Base-by-base conservation (phyloP, 306 rosid genomes). In the Medicago lupulina region DNA sequence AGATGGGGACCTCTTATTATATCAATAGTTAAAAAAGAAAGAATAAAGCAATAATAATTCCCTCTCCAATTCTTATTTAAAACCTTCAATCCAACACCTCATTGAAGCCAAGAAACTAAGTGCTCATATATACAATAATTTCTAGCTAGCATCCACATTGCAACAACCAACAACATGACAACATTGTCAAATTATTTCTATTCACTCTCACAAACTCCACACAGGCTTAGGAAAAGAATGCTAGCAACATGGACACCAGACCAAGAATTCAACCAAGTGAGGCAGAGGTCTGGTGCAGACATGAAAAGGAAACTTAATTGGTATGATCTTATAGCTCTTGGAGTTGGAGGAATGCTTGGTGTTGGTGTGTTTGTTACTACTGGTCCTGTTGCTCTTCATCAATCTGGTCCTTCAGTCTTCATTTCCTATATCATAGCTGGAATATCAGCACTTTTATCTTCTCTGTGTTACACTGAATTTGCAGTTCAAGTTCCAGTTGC, bases 291-390 rank as follows among this genome's bases (percentile, higher is more conserved):
- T 14, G 98, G 98, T 4, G 92, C 97, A 21, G 90, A 90, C 84
- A 91, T 94, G 97, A 92, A 89, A 74, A 90, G 97, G 82, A 90
- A 86, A 69, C 95, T 94, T 59, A 74, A 83, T 10, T 92, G 98
- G 98, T 83, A 86, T 76, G 98, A 94, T 74, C 79, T 94, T 7
- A 15, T 94, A 1, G 93, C 96, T 34, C 97, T 94, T 79, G 97
- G 96, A 5, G 85, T 92, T 54, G 98, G 98, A 16, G 98, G 98
- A 69, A 94, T 92, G 98, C 97, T 94, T 62, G 98, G 98, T 23
- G 96, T 85, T 54, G 98, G 98, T 9, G 98, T 94, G 18, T 94
- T 94, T 57, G 90, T 92, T 75, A 92, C 97, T n/a, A 94, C 98
- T 11, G 98, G 98, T 3, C 17, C 78, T 44, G 98, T 86, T 11